These are phyloP conservation scores for Trypanosoma rangeli DNA, from an alignment of 208 protist genomes.

Conservation along the genomic window DNA sequence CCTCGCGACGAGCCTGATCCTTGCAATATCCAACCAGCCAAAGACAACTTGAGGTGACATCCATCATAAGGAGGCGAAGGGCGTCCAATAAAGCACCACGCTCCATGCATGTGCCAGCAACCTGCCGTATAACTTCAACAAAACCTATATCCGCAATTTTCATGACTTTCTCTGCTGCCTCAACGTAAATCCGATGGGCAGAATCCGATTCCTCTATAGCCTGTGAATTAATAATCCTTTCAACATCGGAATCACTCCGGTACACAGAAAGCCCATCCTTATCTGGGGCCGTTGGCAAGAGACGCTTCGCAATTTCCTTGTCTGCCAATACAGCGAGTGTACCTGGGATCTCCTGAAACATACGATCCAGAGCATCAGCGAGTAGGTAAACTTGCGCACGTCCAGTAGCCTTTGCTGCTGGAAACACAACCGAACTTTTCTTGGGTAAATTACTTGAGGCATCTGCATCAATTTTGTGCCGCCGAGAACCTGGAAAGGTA, in stretches of 20 bases:
- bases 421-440: slow-evolving; percentile 46
- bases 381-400: slow-evolving; percentile 87
- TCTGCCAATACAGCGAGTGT: slow-evolving; percentile 59
- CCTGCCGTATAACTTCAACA: slow-evolving; percentile 76
- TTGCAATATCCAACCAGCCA: slow-evolving; percentile 70
- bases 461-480: slow-evolving; percentile 9
- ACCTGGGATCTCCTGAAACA: slow-evolving; percentile 55
- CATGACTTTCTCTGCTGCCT: slow-evolving; percentile 55
- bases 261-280: background rate
- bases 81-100: slow-evolving; percentile 79
- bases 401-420: slow-evolving; percentile 52
- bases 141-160: slow-evolving; percentile 73
- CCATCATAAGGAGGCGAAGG: slow-evolving; percentile 66
- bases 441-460: background rate
- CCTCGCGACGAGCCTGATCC: slow-evolving; percentile 46
- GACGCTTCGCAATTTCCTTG: slow-evolving; percentile 49
- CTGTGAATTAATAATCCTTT: slow-evolving; percentile 29
- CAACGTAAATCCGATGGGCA: slow-evolving; percentile 56
- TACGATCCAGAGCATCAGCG: slow-evolving; percentile 75
- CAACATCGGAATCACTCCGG: background rate
- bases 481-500: slow-evolving; percentile 16
- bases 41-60: slow-evolving; percentile 59
- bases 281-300: slow-evolving; percentile 37
- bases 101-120: slow-evolving; percentile 61
- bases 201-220: slow-evolving; percentile 43